Base-by-base conservation (phyloP, 306 rosid species). In the Trifolium subterraneum region DNA sequence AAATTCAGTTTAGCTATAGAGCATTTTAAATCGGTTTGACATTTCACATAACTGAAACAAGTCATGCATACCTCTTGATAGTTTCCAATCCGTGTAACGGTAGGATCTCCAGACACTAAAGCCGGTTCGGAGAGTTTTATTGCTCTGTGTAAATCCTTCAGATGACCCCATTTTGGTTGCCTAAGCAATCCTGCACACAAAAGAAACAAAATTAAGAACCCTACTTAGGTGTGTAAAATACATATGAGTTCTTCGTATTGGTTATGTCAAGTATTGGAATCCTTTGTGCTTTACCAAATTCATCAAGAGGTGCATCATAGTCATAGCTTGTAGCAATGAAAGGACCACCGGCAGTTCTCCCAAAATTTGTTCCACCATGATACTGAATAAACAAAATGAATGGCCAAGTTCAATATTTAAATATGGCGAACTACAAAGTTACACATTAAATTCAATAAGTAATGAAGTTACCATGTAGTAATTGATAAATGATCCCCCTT, bases 281-380 rank as follows among this genome's bases (percentile, higher is more conserved):
- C 68, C 65, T 56, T 56, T 71, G 80, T 22, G 25, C 84, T 23
- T 88, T 88, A 95, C 99, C 99, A 64, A 84, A 95, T 88, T 95
- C 99, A 80, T 95, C 99, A 36, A 95, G 67, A 55, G 99, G 99
- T 39, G 99, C 98, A 67, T 95, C 99, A 68, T 95, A 95, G 85
- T 95, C 99, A 81, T 95, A 95, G 86, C 97, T 92, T 50, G 99
- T 95, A 64, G 99, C 96, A 60, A 95, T 95, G 73, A 95, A 95
- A 10, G 99, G 99, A 70, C 99, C 99, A 64, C 99, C 99, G 67
- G 99, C 99, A 36, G 99, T 95, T 84, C 98, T 87, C 58, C 99
- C 99, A 29, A 95, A 95, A 79, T 92, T 95, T 79, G 99, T 95
- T 81, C 99, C 99, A 13, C 99, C 99, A 0, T 95, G 99, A 67